Base-by-base conservation (phyloP, 139 green algal genomes). In the Picochlorum sp. region DNA sequence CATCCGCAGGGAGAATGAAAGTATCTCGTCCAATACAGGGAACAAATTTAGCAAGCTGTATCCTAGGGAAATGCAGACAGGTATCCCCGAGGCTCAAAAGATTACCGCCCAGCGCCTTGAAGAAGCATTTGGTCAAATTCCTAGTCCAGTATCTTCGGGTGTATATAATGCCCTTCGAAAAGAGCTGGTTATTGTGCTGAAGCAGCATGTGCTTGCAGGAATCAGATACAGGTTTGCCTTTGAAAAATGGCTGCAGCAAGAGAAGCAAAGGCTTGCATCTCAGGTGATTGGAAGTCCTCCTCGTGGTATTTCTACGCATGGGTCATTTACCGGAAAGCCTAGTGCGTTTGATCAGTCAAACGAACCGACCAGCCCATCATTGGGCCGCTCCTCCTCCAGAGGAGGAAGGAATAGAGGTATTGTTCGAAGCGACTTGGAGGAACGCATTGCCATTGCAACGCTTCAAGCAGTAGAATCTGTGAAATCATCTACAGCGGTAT, bases 401-500 rank as follows among this genome's bases (percentile, higher is more conserved):
- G 34, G 34, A 34, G n/a, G 61, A 14, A 50, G 49, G 4, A 15
- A 56, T 38, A 58, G 69, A 9, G 69, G 63, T 30, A 61, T 56
- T 32, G 71, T 64, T 20, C 58, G 73, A 26, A 78, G 68, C 18
- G 80, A 86, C 45, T 80, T 85, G 45, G 87, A 92, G 56, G 84
- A 94, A 74, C 75, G 82, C 73, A 79, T 79, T 49, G 68, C 90
- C 3, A 80, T 93, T 32, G 69, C 74, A 41, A 69, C 75, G 24
- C 82, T 93, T 41, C 71, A 86, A 64, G 79, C 74, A 9, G 72
- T 84, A 0, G 86, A 95, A 73, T 62, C 78, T 30, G 62, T 95
- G 23, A 87, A 87, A 58, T 58, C 72, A 30, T 82, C 87, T 64
- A 67, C 47, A 54, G 15, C 16, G 47, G 47, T 54, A 54, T 20